These are phyloP conservation scores for Mikania micrantha DNA, from an alignment of 129 eudicot species.

Conservation along the genomic window DNA sequence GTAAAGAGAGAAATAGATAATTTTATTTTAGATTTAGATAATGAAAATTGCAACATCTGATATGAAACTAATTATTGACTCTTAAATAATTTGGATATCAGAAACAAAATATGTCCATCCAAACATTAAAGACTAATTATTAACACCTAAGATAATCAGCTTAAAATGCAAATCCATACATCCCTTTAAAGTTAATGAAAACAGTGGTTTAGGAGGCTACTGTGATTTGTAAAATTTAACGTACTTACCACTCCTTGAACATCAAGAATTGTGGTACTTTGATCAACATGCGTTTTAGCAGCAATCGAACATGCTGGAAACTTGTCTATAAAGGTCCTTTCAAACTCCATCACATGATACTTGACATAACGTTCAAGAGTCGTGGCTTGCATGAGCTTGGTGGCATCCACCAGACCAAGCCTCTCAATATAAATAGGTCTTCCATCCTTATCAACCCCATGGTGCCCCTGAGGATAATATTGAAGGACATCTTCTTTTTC, in stretches of 20 bases:
- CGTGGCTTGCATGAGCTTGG: constrained; percentile 89
- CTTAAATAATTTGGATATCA: not conserved
- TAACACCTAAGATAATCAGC: not conserved
- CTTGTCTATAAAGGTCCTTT: constrained; percentile 79
- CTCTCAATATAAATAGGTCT: constrained; percentile 90
- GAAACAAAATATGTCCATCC: not conserved
- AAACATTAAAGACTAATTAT: not conserved
- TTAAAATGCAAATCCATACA: not conserved
- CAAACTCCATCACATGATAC: constrained; percentile 91
- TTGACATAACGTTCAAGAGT: constrained; percentile 81
- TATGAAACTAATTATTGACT: not conserved
- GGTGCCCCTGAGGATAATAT: constrained; percentile 98
- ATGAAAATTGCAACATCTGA: not conserved
- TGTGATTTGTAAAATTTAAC: constrained; percentile 8
- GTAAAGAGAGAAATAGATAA: not conserved
- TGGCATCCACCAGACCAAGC: constrained; percentile 83
- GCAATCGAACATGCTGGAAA: constrained; percentile 94
- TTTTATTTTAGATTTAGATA: not conserved
- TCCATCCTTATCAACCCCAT: constrained; percentile 96
- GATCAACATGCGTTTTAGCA: constrained; percentile 85
- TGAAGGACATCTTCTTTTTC: constrained; percentile 77
- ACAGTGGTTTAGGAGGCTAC: not conserved
- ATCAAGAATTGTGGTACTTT: constrained; percentile 95
- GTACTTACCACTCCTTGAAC: constrained; percentile 94
- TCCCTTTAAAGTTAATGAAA: not conserved